A percentile compares a stretch with the other conserved stretches of the same genome.
These are phyloP conservation scores for Senecio squalidus DNA, from an alignment of 140 eudicot genomes.

Conservation along the genomic window DNA sequence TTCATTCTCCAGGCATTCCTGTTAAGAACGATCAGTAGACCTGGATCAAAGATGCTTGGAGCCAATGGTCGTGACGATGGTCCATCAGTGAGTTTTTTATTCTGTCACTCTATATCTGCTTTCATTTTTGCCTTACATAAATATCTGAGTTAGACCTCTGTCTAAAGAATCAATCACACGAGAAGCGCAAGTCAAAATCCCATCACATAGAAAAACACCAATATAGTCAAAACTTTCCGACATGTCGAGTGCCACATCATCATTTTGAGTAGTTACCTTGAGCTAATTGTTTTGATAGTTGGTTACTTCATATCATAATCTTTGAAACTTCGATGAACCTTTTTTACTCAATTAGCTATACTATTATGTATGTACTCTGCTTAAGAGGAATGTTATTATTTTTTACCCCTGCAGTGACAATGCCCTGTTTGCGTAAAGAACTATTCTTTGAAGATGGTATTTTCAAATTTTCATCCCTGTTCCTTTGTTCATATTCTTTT, in stretches of 20 bases:
- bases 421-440: slow-evolving; percentile 91
- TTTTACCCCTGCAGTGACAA: slow-evolving; percentile 79
- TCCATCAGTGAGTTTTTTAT: slow-evolving; percentile 48
- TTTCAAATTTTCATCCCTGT: too few relatives aligned
- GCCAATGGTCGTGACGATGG: slow-evolving; percentile 91
- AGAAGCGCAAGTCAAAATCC: slow-evolving; percentile 62
- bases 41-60: slow-evolving; percentile 71
- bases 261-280: too few relatives aligned
- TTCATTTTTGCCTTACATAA: background rate
- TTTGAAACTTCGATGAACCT: too few relatives aligned
- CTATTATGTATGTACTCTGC: slow-evolving; percentile 6
- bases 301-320: too few relatives aligned
- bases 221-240: too few relatives aligned
- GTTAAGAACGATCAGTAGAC: slow-evolving; percentile 61
- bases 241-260: too few relatives aligned
- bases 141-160: background rate
- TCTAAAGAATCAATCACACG: too few relatives aligned
- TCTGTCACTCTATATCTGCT: background rate
- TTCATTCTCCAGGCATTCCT: slow-evolving; percentile 38
- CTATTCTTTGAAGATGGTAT: slow-evolving; percentile 69
- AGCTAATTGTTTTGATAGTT: too few relatives aligned
- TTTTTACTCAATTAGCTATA: too few relatives aligned
- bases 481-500: too few relatives aligned
- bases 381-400: background rate
- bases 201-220: too few relatives aligned